phyloP scores from a whole-genome alignment of 148 eudicot genomes.

The Rhododendron ferrugineum region DNA sequence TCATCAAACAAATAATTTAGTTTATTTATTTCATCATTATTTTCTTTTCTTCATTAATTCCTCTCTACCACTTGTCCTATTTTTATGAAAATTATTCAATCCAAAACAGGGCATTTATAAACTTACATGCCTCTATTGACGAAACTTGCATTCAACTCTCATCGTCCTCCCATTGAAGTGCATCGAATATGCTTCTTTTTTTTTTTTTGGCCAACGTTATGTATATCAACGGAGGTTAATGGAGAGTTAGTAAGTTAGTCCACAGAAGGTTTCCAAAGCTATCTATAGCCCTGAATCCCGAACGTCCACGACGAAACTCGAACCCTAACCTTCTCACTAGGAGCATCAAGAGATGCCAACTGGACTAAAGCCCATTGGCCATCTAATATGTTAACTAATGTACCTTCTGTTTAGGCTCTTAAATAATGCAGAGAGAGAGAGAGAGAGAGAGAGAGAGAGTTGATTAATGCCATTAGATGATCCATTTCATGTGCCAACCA shows the following conservation, averaged over 20 bases:
- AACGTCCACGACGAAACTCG: too few species aligned
- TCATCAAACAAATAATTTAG: not conserved
- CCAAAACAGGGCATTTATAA: not conserved
- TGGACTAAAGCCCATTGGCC: not conserved
- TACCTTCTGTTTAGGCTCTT: too few species aligned
- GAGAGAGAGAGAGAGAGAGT: not conserved
- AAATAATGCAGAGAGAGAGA: not conserved
- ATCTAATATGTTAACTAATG: not conserved
- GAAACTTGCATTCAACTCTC: conserved; percentile 10
- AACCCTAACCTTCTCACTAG: too few species aligned
- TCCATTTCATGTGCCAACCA: conserved; percentile 10
- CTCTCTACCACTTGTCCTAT: not conserved
- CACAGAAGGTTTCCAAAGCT: too few species aligned
- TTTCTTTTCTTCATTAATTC: not conserved
- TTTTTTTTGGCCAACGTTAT: too few species aligned
- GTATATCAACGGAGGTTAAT: too few species aligned
- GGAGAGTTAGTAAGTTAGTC: too few species aligned
- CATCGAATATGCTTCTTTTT: too few species aligned
- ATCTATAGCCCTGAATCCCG: too few species aligned
- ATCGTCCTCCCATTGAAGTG: conserved; percentile 10
- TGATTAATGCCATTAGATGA: not conserved
- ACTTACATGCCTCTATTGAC: not conserved
- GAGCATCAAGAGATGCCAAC: too few species aligned
- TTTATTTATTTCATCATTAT: not conserved
- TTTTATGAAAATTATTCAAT: not conserved